Conservation (phyloP, 1,139 yeast species). For the Zygosaccharomyces sapae region DNA sequence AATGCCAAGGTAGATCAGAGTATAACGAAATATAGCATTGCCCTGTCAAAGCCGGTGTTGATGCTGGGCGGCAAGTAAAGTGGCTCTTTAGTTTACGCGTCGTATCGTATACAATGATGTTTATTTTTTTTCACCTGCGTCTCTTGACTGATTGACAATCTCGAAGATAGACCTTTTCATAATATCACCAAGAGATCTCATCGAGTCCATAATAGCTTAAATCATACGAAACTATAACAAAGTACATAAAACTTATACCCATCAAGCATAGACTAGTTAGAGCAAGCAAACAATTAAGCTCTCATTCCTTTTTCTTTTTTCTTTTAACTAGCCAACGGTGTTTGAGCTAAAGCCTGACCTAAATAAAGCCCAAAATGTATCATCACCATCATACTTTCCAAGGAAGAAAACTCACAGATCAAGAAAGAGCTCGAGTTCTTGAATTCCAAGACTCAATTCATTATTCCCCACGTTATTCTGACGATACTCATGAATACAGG, state of each 20-base stretch:
- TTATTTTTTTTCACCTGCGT: not conserved
- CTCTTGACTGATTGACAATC: not conserved
- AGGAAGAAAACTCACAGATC: constrained; percentile 68
- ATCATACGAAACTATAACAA: too few species aligned
- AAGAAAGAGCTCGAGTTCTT: constrained; percentile 79
- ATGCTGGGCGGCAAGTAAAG: not conserved
- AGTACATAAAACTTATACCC: too few species aligned
- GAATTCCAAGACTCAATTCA: constrained; percentile 94
- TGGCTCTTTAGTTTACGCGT: not conserved
- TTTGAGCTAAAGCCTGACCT: not conserved
- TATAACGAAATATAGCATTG: too few species aligned
- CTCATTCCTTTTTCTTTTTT: not conserved
- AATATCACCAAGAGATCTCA: not conserved
- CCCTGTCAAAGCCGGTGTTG: too few species aligned
- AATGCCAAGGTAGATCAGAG: too few species aligned
- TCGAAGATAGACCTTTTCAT: not conserved
- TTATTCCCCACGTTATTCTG: constrained; percentile 87
- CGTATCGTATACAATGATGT: not conserved
- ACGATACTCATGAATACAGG: constrained; percentile 83
- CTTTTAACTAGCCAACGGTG: not conserved
- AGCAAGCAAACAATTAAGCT: too few species aligned
- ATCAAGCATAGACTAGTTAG: too few species aligned
- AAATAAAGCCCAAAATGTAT: constrained; percentile 21
- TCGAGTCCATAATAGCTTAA: not conserved
- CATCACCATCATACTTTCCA: constrained; percentile 37